Evolutionary conservation across 2,329 filamentous ascomycete species (phyloP), one percentile per base, ranked within the genome.

Genomic region (Diaporthe sp.): DNA sequence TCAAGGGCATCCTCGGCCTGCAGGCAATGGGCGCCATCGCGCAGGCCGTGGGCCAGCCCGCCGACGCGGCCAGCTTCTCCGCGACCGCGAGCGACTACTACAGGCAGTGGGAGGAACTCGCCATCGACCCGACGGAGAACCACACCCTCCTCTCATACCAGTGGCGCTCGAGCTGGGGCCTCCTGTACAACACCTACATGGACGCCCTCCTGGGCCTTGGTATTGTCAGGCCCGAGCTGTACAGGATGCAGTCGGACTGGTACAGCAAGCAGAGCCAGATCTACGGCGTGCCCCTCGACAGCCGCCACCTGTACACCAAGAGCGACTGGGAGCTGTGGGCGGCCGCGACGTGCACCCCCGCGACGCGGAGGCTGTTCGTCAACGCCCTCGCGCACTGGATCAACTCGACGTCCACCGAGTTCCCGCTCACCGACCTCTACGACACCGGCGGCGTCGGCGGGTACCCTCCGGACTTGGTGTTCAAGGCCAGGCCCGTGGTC

Each of bases 1-100:
- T 96, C 70, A 96, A 96, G 81, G 94, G 94, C 28, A 95, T 95
- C 77, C 88, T 96, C 68, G 94, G 94, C 31, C 93, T 96, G 82
- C 91, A 92, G 81, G 94, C 94, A 34, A 95, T 95, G 92, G 91
- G 91, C 78, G 90, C 58, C n/a, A 71, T 76, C 20, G 88, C 93
- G 1, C 86, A 88, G 49, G 82, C 93, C 9, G 85, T 90, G 57
- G 91, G 88, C 58, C 85, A 92, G 28, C 81, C 84, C 0, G 84
- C 85, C 8, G 92, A 94, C 78, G 89, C 87, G 47, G 84, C 88
- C 49, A 86, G 91, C 77, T 94, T 91, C 82, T 87, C 87, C 79
- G 89, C 90, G 72, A 89, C 92, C 12, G 72, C 72, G 22, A 20
- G 47, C 9, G 49, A 67, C 3, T 95, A 95, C 81, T 89, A 95